Conservation (phyloP, 306 rosid species). For the Medicago ruthenica region DNA sequence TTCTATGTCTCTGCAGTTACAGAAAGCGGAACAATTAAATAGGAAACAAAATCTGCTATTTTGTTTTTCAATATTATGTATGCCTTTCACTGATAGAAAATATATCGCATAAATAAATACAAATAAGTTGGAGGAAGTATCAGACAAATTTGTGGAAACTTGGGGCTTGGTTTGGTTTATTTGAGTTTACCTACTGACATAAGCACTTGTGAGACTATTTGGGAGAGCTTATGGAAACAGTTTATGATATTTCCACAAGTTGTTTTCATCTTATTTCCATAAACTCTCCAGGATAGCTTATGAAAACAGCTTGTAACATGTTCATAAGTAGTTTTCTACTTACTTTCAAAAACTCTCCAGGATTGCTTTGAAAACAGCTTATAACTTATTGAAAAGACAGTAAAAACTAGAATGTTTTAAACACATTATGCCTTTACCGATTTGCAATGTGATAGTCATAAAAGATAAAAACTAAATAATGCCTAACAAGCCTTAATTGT, state of each 20-base stretch:
- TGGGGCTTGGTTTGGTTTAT: too few species aligned
- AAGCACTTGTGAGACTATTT: neutral
- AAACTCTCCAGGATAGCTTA: neutral
- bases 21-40: conserved; percentile 41
- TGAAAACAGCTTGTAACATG: too few species aligned
- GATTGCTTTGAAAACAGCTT: neutral
- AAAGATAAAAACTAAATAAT: neutral
- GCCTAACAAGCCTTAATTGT: neutral
- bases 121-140: conserved; percentile 17
- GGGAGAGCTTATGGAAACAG: neutral
- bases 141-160: conserved; percentile 7
- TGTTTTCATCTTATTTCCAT: too few species aligned
- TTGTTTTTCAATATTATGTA: conserved; percentile 5
- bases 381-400: neutral
- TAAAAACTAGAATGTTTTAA: neutral
- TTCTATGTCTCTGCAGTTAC: conserved; percentile 84
- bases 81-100: neutral
- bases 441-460: too few species aligned
- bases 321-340: too few species aligned
- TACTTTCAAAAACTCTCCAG: neutral
- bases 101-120: neutral
- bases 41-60: conserved; percentile 33
- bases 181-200: neutral
- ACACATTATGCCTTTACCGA: too few species aligned
- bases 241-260: too few species aligned